Evolutionary conservation across 2,329 filamentous ascomycete genomes (phyloP).

Genomic region (Myriosclerotinia duriaeana): DNA sequence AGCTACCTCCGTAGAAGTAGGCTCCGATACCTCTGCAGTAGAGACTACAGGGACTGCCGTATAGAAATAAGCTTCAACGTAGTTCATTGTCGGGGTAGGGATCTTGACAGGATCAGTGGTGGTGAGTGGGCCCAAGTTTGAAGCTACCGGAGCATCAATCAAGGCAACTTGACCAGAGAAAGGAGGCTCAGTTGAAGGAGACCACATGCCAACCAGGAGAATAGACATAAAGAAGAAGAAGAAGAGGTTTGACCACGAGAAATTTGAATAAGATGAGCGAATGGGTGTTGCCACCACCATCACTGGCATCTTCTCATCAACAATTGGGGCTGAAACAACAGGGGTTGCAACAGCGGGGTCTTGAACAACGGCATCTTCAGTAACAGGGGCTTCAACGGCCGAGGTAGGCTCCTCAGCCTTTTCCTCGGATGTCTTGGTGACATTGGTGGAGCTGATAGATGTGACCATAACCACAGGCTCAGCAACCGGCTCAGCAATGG

Average conservation of each 20-base stretch:
- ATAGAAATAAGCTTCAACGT: neutral
- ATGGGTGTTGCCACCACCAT: neutral
- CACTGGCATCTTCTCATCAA: neutral
- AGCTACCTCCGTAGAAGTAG: neutral
- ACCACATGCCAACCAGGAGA: neutral
- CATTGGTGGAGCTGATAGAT: too few relatives aligned
- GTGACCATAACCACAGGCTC: too few relatives aligned
- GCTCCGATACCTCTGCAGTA: too few relatives aligned
- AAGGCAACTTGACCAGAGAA: neutral
- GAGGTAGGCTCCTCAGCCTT: too few relatives aligned
- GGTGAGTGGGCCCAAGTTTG: neutral
- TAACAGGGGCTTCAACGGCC: too few relatives aligned
- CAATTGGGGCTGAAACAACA: neutral
- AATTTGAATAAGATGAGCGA: neutral
- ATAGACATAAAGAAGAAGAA: neutral
- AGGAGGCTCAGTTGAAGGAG: neutral
- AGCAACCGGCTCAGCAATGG: too few relatives aligned
- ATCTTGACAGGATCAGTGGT: neutral
- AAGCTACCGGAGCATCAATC: neutral
- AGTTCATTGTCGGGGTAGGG: neutral
- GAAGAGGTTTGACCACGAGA: neutral
- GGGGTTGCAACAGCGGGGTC: neutral
- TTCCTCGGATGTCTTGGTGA: too few relatives aligned
- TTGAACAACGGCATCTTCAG: too few relatives aligned
- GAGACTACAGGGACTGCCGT: neutral